These are phyloP conservation scores for Tricholoma furcatifolium DNA, from an alignment of 768 basidiomycete species.

Conservation along the genomic window DNA sequence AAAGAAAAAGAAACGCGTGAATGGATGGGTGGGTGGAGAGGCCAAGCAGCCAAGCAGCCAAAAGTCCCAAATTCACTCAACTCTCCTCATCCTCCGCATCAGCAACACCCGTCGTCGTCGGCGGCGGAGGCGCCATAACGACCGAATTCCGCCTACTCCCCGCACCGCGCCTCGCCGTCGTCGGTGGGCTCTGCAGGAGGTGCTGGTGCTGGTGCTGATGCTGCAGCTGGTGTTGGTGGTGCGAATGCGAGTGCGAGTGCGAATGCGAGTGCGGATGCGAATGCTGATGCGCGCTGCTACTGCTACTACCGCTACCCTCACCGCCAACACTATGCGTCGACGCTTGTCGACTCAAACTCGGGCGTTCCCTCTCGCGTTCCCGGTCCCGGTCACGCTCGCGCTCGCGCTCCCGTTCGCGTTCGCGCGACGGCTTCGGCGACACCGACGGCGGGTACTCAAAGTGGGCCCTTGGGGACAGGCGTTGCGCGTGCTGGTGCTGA, in stretches of 20 bases:
- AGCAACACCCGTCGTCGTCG: no score
- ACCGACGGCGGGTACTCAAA: conserved; percentile 25
- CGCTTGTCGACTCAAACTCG: conserved; percentile 22
- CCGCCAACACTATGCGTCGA: conserved; percentile 16
- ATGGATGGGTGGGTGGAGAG: conserved; percentile 2
- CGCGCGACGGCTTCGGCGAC: conserved; percentile 25
- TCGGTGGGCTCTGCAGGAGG: conserved; percentile 8
- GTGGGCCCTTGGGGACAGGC: conserved; percentile 17
- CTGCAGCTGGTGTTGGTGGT: no score
- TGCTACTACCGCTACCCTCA: conserved; percentile 1
- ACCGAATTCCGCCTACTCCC: conserved; percentile 38
- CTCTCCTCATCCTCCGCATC: conserved; percentile 25
- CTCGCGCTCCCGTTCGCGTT: conserved; percentile 9
- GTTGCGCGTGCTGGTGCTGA: conserved; percentile 12
- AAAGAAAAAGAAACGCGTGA: conserved; percentile 15
- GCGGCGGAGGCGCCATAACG: conserved; percentile 32
- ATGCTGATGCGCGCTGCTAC: background rate
- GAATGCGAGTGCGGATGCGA: no score
- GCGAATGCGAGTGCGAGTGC: no score
- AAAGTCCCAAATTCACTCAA: no score
- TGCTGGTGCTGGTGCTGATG: background rate
- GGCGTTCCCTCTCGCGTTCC: conserved; percentile 18
- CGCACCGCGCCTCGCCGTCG: conserved; percentile 15
- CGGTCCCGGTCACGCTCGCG: conserved; percentile 18
- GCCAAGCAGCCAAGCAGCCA: no score